phyloP scores from a whole-genome alignment of 306 rosid species.

The Quercus bicolor region DNA sequence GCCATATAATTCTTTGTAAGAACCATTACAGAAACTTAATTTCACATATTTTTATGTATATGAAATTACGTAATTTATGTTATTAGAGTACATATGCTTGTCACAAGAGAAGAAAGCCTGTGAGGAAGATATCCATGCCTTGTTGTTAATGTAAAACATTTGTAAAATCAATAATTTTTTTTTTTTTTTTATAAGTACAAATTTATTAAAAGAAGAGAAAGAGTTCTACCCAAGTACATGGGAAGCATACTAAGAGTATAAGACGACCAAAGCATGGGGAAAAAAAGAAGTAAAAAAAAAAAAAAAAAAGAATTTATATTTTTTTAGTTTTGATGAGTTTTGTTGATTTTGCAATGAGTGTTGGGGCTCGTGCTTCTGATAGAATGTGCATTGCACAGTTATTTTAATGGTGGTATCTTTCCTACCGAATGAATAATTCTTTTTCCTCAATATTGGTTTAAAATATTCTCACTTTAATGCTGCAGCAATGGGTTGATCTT shows the following conservation, averaged over 20 bases:
- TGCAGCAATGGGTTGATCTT: constrained; percentile 98
- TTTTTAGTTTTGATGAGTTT: background rate
- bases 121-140: background rate
- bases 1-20: background rate
- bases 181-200: background rate
- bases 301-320: background rate
- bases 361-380: background rate
- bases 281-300: no score
- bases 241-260: no score
- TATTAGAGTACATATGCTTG: background rate
- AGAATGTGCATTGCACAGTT: background rate
- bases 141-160: background rate
- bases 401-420: background rate
- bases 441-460: background rate
- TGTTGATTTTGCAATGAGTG: background rate
- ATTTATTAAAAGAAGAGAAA: no score
- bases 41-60: constrained; percentile 1
- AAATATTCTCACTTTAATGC: constrained; percentile 13
- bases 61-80: background rate
- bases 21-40: background rate
- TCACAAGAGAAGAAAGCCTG: background rate
- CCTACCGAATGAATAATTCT: background rate
- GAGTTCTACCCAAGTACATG: no score
- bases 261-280: no score
- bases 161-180: background rate